Base-by-base conservation (phyloP, 441 rosid species). In the Brassica balearica region DNA sequence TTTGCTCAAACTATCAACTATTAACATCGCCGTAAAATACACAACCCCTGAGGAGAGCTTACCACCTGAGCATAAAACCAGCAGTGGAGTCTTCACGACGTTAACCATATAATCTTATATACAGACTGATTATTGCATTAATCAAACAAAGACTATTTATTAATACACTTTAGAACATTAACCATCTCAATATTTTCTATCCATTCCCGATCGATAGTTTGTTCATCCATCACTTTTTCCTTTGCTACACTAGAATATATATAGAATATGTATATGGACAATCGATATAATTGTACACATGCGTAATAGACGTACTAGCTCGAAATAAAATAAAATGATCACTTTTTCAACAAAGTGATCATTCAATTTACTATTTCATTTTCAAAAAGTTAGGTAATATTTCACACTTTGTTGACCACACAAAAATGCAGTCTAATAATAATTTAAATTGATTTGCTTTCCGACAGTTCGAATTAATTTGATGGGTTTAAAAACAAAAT, bases 381-480 rank as follows among this genome's bases (percentile, higher is more conserved):
- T 61, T 25, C 17, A 25, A 62, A 27, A 62, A 62, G 66, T 62
- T 62, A 12, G 5, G 10, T 6, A n/a, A 6, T 62, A 8, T 25
- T 15, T 25, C 38, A 19, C 66, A 62, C 65, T 62, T 61, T 62
- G 38, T 62, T 62, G 66, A 62, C 66, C 66, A 27, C 14, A 27
- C 60, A 62, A 5, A 62, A 25, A 3, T 25, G 27, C 27, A 25
- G 27, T 25, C 27, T 25, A 25, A 25, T 3, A 25, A 25, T 2
- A 61, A 25, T 5, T 61, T 11, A 23, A 60, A 23, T 10, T 23
- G 3, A 4, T 60, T 56, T 17, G 9, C 20, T 56, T 56, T 11
- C 7, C 8, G 43, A 5, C 8, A 10, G 6, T 8, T 69, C 2
- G 2, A 17, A 55, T 17, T 69, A 41, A 41, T 69, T 55, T 55